Base-by-base conservation (phyloP, 257 asterid species). In the Nicotiana otophora region DNA sequence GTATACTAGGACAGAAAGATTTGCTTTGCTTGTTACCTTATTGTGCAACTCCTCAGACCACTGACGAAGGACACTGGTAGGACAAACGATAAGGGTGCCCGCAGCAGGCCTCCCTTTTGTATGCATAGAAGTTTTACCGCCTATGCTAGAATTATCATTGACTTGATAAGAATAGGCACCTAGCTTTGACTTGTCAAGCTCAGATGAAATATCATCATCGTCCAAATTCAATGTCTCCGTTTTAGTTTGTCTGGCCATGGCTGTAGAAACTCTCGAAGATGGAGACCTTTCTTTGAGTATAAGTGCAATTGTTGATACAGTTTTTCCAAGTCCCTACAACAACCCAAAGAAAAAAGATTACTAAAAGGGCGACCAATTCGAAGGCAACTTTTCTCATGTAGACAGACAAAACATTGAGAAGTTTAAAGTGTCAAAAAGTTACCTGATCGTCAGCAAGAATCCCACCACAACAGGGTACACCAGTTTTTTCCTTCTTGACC, bases 361-460 rank as follows among this genome's bases (percentile, higher is more conserved):
- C n/a, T 85, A 77, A 57, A 77, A 82, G 70, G 77, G 84, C 30
- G 28, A 66, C 58, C 39, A 53, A 30, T 55, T 72, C 74, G 34
- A 85, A 5, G 26, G 48, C 81, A 84, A 85, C 62, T 33, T 72
- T 51, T 14, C 48, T 42, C 62, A 66, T 48, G 76, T 39, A 65
- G 64, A 12, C 68, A 54, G 78, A 42, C 23, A 69, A 75, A 58
- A 28, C 67, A 26, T 26, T 31, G 69, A 76, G 62, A 53, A 69
- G 23, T 51, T 19, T 62, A 20, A 57, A 70, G 77, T 23, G 66
- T 46, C 78, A 55, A 79, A 86, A 81, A 82, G 80, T 75, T 82
- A 96, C 99, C 98, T 96, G 99, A 89, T 96, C 99, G 81, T 96
- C 99, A n/a, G 99, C 99, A 82, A 96, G 99, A 89, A 96, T 92